These are phyloP conservation scores for Aegilops speltoides DNA, from an alignment of 176 grass and related monocot genomes.

Conservation along the genomic window DNA sequence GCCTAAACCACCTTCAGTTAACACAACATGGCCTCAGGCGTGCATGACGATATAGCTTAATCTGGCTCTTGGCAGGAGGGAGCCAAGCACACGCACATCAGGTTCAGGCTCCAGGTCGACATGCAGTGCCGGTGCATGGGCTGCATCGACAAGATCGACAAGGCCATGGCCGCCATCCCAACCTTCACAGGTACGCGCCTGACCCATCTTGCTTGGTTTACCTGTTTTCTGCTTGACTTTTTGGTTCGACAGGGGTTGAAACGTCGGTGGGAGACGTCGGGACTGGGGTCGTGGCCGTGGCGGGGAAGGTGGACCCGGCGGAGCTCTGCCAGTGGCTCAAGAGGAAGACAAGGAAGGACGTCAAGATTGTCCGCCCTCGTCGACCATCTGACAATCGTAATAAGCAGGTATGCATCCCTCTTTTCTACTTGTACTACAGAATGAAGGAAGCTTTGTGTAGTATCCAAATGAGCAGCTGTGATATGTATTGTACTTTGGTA, in stretches of 20 bases:
- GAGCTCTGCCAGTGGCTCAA: conserved; percentile 39
- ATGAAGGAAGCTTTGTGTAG: too few relatives aligned
- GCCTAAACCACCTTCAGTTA: too few relatives aligned
- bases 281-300: conserved; percentile 15
- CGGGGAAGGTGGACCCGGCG: conserved; percentile 28
- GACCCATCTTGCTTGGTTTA: too few relatives aligned
- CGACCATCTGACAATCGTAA: not conserved
- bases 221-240: not conserved
- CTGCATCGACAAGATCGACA: conserved; percentile 37
- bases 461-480: too few relatives aligned
- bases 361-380: conserved; percentile 25
- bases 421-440: too few relatives aligned
- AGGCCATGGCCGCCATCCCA: conserved; percentile 34
- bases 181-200: not conserved
- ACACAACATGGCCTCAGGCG: too few relatives aligned
- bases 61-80: too few relatives aligned
- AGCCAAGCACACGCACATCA: too few relatives aligned
- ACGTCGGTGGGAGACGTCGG: conserved; percentile 27
- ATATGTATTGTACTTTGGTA: too few relatives aligned
- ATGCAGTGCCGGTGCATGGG: conserved; percentile 42
- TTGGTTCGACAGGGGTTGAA: not conserved
- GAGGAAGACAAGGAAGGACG: conserved; percentile 36
- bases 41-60: too few relatives aligned
- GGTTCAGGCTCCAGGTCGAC: not conserved
- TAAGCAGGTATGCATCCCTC: too few relatives aligned